Percentiles rank a stretch among this genome's conserved stretches.
These are phyloP conservation scores for Sporothrix variecibatus DNA, from an alignment of 2,329 filamentous ascomycete genomes.

Conservation along the genomic window DNA sequence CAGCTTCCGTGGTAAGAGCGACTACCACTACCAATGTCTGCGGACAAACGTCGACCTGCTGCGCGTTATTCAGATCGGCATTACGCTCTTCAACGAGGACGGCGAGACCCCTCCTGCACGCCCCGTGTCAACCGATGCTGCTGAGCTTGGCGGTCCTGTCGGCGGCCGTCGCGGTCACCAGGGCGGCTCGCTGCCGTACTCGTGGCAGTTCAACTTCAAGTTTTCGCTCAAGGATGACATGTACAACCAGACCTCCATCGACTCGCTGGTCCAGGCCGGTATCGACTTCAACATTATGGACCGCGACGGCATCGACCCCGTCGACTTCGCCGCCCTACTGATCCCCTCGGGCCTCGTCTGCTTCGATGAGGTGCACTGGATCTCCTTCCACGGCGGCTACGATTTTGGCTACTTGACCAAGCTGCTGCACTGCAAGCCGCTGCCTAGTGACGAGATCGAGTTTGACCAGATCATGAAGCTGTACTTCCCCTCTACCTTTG, in stretches of 20 bases:
- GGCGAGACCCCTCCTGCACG: slow-evolving; percentile 81
- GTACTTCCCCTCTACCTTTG: slow-evolving; percentile 91
- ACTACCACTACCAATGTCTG: slow-evolving; percentile 98
- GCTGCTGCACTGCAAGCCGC: slow-evolving; percentile 76
- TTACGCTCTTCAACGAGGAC: slow-evolving; percentile 88
- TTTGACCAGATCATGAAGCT: slow-evolving; percentile 87
- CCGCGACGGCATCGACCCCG: slow-evolving; percentile 85
- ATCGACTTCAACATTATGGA: slow-evolving; percentile 86
- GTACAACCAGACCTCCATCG: slow-evolving; percentile 95
- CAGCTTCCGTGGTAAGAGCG: slow-evolving; percentile 88
- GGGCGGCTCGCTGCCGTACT: slow-evolving; percentile 65
- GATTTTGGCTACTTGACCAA: slow-evolving; percentile 98
- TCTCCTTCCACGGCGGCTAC: slow-evolving; percentile 96
- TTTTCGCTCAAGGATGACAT: slow-evolving; percentile 95
- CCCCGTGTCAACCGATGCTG: slow-evolving; percentile 51
- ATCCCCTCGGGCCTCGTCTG: slow-evolving; percentile 91
- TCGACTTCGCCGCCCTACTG: slow-evolving; percentile 83
- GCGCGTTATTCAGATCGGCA: slow-evolving; percentile 95
- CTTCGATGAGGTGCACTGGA: slow-evolving; percentile 87
- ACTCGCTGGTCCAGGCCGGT: slow-evolving; percentile 86
- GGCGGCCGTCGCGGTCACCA: slow-evolving; percentile 44
- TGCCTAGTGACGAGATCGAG: slow-evolving; percentile 86
- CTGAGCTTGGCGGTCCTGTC: slow-evolving; percentile 41
- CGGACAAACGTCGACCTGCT: slow-evolving; percentile 96
- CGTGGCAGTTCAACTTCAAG: slow-evolving; percentile 99